Conservation (phyloP, 345 rosid species). For the Brassica nigra region DNA sequence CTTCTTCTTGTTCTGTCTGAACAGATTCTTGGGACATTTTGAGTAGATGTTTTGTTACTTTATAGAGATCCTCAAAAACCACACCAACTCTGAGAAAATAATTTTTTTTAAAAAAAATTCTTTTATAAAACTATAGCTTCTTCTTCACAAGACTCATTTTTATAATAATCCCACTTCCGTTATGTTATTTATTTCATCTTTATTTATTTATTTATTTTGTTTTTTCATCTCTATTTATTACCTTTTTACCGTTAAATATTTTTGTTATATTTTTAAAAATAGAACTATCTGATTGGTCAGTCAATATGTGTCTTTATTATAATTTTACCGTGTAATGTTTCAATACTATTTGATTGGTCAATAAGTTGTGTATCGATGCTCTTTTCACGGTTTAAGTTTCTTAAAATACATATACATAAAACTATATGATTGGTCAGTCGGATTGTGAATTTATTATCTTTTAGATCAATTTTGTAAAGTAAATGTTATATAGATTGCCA, state of each 20-base stretch:
- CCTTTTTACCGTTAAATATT: neutral
- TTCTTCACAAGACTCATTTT: constrained; percentile 36
- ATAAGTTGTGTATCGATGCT: neutral
- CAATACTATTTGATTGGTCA: neutral
- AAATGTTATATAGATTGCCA: neutral
- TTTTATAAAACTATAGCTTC: constrained; percentile 23
- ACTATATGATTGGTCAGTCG: constrained; percentile 1
- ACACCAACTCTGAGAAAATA: constrained; percentile 25
- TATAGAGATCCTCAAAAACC: constrained; percentile 46
- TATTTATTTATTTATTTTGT: too few species aligned
- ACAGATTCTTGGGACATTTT: constrained; percentile 78
- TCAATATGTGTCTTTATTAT: neutral
- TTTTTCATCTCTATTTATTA: neutral
- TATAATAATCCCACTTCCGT: constrained; percentile 31
- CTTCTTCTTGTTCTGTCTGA: constrained; percentile 25
- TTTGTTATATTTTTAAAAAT: neutral
- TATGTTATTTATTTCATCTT: neutral
- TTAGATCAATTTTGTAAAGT: neutral
- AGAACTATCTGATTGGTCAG: neutral
- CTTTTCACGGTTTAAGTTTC: neutral
- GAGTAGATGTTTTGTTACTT: constrained; percentile 46
- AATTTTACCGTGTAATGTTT: neutral
- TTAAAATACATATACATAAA: neutral
- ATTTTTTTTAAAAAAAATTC: neutral
- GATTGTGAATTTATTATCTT: neutral